Evolutionary conservation across 2,329 filamentous ascomycete genomes (phyloP), one percentile per base, ranked within the genome.

Genomic region (Aschersonia sp.): DNA sequence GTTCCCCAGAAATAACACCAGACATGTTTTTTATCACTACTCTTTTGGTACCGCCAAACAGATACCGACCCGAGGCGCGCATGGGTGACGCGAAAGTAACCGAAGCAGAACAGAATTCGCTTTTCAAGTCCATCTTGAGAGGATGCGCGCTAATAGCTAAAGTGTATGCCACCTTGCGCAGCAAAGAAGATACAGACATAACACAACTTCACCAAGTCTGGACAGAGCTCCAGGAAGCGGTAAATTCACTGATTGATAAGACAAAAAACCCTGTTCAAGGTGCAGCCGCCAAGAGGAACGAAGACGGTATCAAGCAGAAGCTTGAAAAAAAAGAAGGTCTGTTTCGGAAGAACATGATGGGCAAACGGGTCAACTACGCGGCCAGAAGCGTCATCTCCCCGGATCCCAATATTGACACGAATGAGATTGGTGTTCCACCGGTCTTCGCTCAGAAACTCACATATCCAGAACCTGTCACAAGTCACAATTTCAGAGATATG

Each of bases 321-420:
- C 75, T 98, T 31, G 92, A 98, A 68, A 98, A 98, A 74, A 98
- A 98, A 68, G 94, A 98, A 61, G 92, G 92, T 54, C 74, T 98
- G 31, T 98, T 98, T 73, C 78, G 92, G 58, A 97, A 95, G 72
- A 96, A 98, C 67, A 97, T 98, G 92, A 98, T 98, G 92, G 92
- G 92, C 51, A 98, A 98, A 73, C 89, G 92, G 72, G 92, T 98
- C 68, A 97, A 98, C 65, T 97, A 92, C 63, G 92, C 92, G 45
- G 92, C 92, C 40, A 84, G 92, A 63, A 94, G 86, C 75, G 92
- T 98, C 63, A 98, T 98, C 57, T 97, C 91, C 7, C 92, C 92
- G 0, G 92, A 98, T 61, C 92, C 92, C 3, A 98, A 97, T 60
- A 95, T 98, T 58, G 92, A 98, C 65, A 97, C 92, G 20, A 97